Evolutionary conservation across 2,329 filamentous ascomycete species (phyloP).

Genomic region (Ascochyta lentis): DNA sequence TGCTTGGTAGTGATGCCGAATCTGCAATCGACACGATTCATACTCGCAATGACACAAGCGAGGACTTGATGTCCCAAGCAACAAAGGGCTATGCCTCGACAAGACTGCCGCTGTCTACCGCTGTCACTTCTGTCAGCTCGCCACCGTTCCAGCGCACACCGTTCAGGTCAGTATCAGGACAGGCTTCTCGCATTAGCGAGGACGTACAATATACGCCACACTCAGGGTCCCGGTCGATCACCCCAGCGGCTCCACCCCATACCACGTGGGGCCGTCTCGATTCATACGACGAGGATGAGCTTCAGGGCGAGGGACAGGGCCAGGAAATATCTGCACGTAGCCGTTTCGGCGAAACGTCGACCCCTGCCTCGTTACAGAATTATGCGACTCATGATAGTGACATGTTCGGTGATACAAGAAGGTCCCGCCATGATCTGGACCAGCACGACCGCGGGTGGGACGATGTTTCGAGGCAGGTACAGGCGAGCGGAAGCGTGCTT

Average conservation of each 20-base stretch:
- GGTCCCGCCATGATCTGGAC: constrained; percentile 27
- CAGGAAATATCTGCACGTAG: constrained; percentile 9
- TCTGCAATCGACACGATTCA: constrained; percentile 7
- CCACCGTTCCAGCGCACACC: constrained; percentile 17
- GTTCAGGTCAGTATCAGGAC: constrained; percentile 21
- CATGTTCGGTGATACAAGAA: constrained; percentile 24
- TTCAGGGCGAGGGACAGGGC: constrained; percentile 13
- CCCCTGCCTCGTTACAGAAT: constrained; percentile 34
- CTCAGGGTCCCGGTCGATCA: constrained; percentile 25
- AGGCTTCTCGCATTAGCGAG: constrained; percentile 31
- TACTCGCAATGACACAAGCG: constrained; percentile 5
- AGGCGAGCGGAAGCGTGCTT: constrained; percentile 19
- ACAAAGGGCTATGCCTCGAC: constrained; percentile 21
- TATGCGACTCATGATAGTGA: constrained; percentile 30
- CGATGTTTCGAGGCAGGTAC: constrained; percentile 17
- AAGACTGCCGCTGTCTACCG: constrained; percentile 25
- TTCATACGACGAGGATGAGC: constrained; percentile 10
- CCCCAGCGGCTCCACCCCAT: constrained; percentile 19
- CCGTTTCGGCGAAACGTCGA: constrained; percentile 24
- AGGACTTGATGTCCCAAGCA: constrained; percentile 9
- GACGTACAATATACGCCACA: constrained; percentile 27
- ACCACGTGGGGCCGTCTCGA: constrained; percentile 11
- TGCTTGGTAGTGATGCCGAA: constrained; percentile 35
- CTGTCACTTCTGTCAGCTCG: constrained; percentile 28
- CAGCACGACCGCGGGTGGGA: constrained; percentile 11